Evolutionary conservation across 129 eudicot genomes (phyloP).

Genomic region (Tagetes erecta): DNA sequence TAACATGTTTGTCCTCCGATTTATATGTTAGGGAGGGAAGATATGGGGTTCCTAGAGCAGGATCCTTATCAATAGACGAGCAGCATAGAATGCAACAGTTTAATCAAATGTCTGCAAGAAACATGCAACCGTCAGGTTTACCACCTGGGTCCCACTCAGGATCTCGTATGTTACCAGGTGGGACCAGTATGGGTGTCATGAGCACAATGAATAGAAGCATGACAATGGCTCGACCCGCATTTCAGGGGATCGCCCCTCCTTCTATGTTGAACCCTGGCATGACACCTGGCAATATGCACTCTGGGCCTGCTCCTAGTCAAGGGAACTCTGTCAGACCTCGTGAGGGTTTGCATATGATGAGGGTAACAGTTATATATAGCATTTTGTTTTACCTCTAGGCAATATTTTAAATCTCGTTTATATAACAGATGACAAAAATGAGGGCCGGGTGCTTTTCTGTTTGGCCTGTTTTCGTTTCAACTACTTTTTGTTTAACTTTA

Average conservation of each 20-base stretch:
- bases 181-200: conserved; percentile 49
- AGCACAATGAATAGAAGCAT: conserved; percentile 56
- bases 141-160: conserved; percentile 65
- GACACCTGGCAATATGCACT: conserved; percentile 45
- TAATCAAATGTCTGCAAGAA: conserved; percentile 71
- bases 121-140: conserved; percentile 47
- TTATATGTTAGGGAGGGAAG: conserved; percentile 63
- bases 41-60: conserved; percentile 65
- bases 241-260: conserved; percentile 61
- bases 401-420: not conserved
- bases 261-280: conserved; percentile 54
- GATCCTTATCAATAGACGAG: conserved; percentile 64
- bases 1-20: not conserved
- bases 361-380: conserved; percentile 41
- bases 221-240: conserved; percentile 62
- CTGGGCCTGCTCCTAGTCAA: conserved; percentile 61
- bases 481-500: not conserved
- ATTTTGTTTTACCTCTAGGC: not conserved
- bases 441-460: not conserved
- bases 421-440: not conserved
- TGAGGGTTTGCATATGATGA: conserved; percentile 61
- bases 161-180: conserved; percentile 62
- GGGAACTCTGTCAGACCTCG: conserved; percentile 66
- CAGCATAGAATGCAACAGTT: conserved; percentile 75
- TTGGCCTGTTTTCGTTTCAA: not conserved